Evolutionary conservation across 208 protist species (phyloP).

Genomic region (Vickermania spadyakhi): DNA sequence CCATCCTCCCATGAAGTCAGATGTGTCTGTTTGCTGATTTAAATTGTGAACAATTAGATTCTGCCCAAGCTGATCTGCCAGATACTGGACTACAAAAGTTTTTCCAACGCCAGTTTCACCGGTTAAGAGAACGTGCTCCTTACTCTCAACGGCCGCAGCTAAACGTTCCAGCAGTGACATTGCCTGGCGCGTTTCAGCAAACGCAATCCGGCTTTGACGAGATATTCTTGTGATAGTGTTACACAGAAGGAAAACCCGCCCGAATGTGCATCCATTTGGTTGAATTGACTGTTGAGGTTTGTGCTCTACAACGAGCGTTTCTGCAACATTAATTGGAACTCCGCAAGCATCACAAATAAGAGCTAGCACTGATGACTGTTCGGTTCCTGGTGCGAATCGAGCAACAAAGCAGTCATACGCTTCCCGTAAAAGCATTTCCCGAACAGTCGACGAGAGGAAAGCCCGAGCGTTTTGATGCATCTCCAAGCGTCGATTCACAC

Average conservation of each 20-base stretch:
- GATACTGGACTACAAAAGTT: slow-evolving; percentile 90
- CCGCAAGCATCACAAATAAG: slow-evolving; percentile 45
- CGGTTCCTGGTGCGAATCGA: slow-evolving; percentile 43
- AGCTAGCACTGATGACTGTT: slow-evolving; percentile 22
- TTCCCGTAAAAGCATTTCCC: slow-evolving; percentile 89
- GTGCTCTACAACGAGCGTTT: slow-evolving; percentile 51
- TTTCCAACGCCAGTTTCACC: slow-evolving; percentile 99
- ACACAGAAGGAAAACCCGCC: slow-evolving; percentile 47
- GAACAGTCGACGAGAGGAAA: slow-evolving; percentile 73
- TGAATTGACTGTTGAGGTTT: slow-evolving; percentile 46
- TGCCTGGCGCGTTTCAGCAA: slow-evolving; percentile 92
- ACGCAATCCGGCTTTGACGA: slow-evolving; percentile 68
- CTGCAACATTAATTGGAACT: slow-evolving; percentile 45
- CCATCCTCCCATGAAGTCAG: slow-evolving; percentile 99
- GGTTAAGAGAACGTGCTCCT: slow-evolving; percentile 96
- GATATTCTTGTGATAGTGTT: slow-evolving; percentile 18
- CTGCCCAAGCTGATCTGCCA: slow-evolving; percentile 83
- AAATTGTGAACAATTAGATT: slow-evolving; percentile 97
- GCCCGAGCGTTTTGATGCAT: slow-evolving; percentile 4
- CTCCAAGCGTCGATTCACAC: slow-evolving; percentile 55
- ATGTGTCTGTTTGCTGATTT: slow-evolving; percentile 98
- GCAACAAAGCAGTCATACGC: slow-evolving; percentile 90
- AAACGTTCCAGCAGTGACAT: slow-evolving; percentile 95
- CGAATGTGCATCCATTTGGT: slow-evolving; percentile 39
- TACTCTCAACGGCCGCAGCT: slow-evolving; percentile 74